Base-by-base conservation (phyloP, 345 rosid genomes). In the Erodium maritimum region DNA sequence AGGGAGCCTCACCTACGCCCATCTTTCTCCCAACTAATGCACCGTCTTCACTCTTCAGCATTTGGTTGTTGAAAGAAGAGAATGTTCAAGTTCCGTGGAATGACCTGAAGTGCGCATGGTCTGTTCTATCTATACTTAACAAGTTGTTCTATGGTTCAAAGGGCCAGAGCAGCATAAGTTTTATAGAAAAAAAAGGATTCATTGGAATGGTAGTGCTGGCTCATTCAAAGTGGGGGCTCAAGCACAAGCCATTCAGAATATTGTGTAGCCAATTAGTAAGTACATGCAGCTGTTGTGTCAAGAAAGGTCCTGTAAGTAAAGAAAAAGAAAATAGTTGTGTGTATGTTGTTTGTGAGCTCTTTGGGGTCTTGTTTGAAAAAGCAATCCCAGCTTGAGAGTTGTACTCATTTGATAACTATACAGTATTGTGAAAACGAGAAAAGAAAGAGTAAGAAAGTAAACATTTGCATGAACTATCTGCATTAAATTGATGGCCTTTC, bases 221-320 rank as follows among this genome's bases (percentile, higher is more conserved):
- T 80, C 97, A 86, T 69, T 88, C 96, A 79, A 91, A 91, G 85
- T 72, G 95, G 91, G 96, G 81, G 81, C 88, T 70, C 76, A 73
- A n/a, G 67, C 95, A 78, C 87, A 59, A 37, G 61, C 65, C 56
- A 55, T 65, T 69, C 72, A 29, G 58, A 68, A 55, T 7, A 50
- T 55, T n/a, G 68, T 23, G 64, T 45, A 61, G 20, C 22, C 22
- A 33, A 52, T 34, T 25, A 34, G 48, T 20, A 55, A 33, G 12
- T 22, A 55, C 57, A 57, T 21, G 45, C 50, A 65, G 37, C 8
- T 17, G 53, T 20, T 59, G 52, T 50, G 52, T 13, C 25, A 50
- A 57, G 25, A 73, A 57, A 61, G 57, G 58, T 58, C 56, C 57
- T 60, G 73, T 66, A 54, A 34, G 48, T 57, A 61, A 45, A 25